Evolutionary conservation across 1,284 basidiomycete species (phyloP).

Genomic region (Albatrellus sp.): DNA sequence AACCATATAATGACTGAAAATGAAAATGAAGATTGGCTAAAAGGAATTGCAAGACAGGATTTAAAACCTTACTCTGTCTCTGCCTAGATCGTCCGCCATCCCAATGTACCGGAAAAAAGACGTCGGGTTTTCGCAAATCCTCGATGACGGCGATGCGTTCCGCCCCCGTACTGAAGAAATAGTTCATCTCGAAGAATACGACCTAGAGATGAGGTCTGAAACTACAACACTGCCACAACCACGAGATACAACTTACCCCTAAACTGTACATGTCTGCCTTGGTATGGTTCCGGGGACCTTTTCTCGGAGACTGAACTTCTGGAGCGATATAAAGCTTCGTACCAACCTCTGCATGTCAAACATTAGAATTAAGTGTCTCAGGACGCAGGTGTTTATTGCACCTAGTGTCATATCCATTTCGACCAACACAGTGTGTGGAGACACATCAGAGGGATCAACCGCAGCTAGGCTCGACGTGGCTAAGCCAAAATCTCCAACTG

Average conservation of each 20-base stretch:
- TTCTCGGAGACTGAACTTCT: constrained; percentile 58
- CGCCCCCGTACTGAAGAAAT: constrained; percentile 73
- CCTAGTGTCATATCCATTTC: constrained; percentile 69
- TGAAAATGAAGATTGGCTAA: constrained; percentile 1
- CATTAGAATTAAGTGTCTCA: constrained; percentile 3
- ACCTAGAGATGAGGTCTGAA: too few relatives aligned
- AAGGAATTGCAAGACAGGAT: background rate
- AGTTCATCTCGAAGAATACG: constrained; percentile 98
- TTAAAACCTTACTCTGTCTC: constrained; percentile 43
- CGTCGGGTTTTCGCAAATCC: constrained; percentile 57
- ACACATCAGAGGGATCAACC: constrained; percentile 56
- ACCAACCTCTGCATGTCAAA: constrained; percentile 62
- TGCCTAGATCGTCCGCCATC: constrained; percentile 48
- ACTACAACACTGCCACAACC: background rate
- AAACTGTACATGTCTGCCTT: constrained; percentile 96
- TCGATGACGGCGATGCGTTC: constrained; percentile 82
- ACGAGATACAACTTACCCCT: constrained; percentile 38
- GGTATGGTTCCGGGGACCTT: constrained; percentile 56
- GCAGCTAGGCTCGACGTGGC: constrained; percentile 75
- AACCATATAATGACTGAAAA: constrained; percentile 66
- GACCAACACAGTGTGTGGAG: constrained; percentile 27
- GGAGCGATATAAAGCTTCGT: constrained; percentile 92
- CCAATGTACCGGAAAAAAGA: constrained; percentile 75
- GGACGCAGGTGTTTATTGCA: constrained; percentile 15
- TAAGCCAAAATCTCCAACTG: constrained; percentile 88